Conservation (phyloP, 1,284 basidiomycete genomes). For the Malassezia caprae region DNA sequence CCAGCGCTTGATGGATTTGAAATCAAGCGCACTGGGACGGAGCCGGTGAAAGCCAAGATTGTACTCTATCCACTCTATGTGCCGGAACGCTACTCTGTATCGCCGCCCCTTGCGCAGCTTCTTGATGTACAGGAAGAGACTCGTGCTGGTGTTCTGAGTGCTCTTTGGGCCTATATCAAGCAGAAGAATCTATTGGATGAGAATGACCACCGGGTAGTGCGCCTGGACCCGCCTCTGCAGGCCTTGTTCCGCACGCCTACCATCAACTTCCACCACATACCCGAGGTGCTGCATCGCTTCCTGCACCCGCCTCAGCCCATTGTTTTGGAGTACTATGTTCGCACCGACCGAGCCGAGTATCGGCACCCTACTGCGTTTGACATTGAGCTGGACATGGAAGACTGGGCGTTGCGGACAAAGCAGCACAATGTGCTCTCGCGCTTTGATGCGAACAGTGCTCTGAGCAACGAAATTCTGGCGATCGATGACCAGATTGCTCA, state of each 20-base stretch:
- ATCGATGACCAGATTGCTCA: constrained; percentile 60
- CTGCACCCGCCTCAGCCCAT: constrained; percentile 71
- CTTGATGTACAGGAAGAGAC: constrained; percentile 78
- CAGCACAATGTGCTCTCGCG: constrained; percentile 66
- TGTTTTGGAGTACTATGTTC: constrained; percentile 62
- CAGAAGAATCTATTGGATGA: constrained; percentile 77
- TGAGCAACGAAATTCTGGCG: constrained; percentile 58
- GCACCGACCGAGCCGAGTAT: constrained; percentile 45
- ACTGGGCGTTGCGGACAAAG: constrained; percentile 62
- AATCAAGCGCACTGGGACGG: constrained; percentile 69
- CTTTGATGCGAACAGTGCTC: constrained; percentile 56
- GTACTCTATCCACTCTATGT: constrained; percentile 72
- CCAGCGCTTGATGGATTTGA: constrained; percentile 67
- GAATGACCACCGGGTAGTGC: constrained; percentile 68
- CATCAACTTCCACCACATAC: constrained; percentile 73
- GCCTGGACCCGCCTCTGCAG: constrained; percentile 56
- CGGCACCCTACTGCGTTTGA: constrained; percentile 61
- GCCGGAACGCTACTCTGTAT: constrained; percentile 74
- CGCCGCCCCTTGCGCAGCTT: constrained; percentile 65
- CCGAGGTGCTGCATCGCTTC: constrained; percentile 72
- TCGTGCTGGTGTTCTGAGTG: constrained; percentile 67
- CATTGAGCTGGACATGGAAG: constrained; percentile 79
- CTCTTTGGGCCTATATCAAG: constrained; percentile 88
- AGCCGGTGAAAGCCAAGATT: constrained; percentile 65
- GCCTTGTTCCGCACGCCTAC: constrained; percentile 49